Evolutionary conservation across 345 rosid genomes (phyloP).

Genomic region (Euphorbia lathyris): DNA sequence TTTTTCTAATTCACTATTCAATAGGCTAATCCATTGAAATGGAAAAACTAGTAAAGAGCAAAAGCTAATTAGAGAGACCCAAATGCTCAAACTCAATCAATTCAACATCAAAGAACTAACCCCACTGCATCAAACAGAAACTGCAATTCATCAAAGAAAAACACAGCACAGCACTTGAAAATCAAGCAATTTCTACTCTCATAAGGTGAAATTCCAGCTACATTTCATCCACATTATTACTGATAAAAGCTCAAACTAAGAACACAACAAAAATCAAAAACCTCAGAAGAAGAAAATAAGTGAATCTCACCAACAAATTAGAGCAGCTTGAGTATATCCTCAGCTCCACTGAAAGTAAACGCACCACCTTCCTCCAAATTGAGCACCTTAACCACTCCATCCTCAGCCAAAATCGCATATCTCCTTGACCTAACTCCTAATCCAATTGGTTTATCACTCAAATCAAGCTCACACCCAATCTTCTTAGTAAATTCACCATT

Average conservation of each 20-base stretch:
- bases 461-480: conserved; percentile 74
- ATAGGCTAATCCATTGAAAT: background rate
- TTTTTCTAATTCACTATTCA: background rate
- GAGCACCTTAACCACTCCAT: conserved; percentile 78
- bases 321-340: conserved; percentile 74
- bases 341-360: conserved; percentile 79
- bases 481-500: conserved; percentile 74
- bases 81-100: too few relatives aligned
- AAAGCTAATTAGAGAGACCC: background rate
- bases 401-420: conserved; percentile 74
- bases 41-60: background rate
- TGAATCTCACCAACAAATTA: conserved; percentile 26
- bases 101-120: too few relatives aligned
- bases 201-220: background rate
- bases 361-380: conserved; percentile 94
- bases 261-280: background rate
- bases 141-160: background rate
- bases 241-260: too few relatives aligned
- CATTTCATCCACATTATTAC: background rate
- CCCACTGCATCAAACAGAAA: too few relatives aligned
- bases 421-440: conserved; percentile 80
- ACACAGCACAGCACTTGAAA: background rate
- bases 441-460: conserved; percentile 79
- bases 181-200: background rate
- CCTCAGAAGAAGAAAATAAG: background rate